Conservation (phyloP, 495 filamentous ascomycete species). For the Trichoderma erinaceum region DNA sequence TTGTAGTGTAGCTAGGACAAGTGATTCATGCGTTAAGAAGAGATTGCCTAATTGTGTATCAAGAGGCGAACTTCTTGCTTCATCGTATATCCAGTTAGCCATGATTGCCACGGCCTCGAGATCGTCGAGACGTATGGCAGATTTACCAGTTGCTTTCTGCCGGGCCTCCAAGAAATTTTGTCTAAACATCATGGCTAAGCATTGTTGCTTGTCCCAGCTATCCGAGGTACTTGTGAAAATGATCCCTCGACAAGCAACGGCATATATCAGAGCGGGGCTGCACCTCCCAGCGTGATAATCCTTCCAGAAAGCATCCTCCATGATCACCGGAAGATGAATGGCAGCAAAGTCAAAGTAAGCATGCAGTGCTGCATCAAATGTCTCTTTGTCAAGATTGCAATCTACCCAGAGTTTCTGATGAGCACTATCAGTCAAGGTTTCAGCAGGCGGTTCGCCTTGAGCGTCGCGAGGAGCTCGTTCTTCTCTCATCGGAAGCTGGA, state of each 20-base stretch:
- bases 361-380: background rate
- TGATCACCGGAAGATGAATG: background rate
- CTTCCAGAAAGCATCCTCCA: background rate
- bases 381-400: background rate
- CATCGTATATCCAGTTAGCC: background rate
- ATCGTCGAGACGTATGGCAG: background rate
- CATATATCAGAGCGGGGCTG: background rate
- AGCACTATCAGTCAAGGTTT: background rate
- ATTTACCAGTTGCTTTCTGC: background rate
- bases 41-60: background rate
- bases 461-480: background rate
- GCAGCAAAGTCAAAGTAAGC: background rate
- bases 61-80: background rate
- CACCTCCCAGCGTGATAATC: background rate
- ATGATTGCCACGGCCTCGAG: background rate
- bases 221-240: background rate
- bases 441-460: background rate
- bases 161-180: background rate
- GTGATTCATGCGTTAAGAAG: background rate
- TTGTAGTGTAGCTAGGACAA: background rate
- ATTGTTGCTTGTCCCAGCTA: background rate
- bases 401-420: background rate
- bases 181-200: background rate
- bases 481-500: background rate
- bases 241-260: background rate